Percentiles rank a stretch among this genome's conserved stretches.
phyloP scores from a whole-genome alignment of 2,329 filamentous ascomycete genomes.

The Colletotrichum godetiae region DNA sequence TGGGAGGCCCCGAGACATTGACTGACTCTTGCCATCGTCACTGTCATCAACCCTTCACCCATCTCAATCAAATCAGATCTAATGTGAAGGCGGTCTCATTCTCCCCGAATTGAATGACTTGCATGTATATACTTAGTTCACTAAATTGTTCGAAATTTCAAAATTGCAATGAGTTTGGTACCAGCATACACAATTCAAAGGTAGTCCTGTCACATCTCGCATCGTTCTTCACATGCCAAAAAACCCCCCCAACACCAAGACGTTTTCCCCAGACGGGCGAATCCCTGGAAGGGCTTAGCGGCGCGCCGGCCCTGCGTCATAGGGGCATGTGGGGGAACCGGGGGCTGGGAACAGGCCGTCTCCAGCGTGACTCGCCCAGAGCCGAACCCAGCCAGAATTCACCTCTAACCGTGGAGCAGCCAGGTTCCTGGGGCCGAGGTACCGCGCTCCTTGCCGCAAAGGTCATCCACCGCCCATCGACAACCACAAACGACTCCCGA shows the following conservation, averaged over 20 bases:
- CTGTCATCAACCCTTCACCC: neutral
- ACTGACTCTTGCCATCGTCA: neutral
- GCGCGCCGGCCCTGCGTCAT: constrained; percentile 29
- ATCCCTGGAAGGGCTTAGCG: constrained; percentile 23
- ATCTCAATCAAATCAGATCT: neutral
- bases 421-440: constrained; percentile 22
- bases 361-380: neutral
- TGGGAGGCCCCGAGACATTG: constrained; percentile 15
- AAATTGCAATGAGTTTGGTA: neutral
- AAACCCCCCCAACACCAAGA: constrained; percentile 2
- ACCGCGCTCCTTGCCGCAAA: constrained; percentile 15
- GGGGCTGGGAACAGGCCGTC: constrained; percentile 14
- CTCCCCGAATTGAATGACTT: neutral
- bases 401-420: constrained; percentile 13
- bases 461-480: constrained; percentile 1
- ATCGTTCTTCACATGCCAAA: constrained; percentile 35
- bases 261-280: constrained; percentile 30
- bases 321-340: constrained; percentile 32
- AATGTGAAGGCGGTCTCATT: neutral
- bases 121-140: neutral
- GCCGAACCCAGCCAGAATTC: neutral
- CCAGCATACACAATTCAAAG: neutral
- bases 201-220: constrained; percentile 18
- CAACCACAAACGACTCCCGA: neutral
- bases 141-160: neutral